These are phyloP conservation scores for Rosa multiflora DNA, from an alignment of 306 rosid species.

Conservation along the genomic window DNA sequence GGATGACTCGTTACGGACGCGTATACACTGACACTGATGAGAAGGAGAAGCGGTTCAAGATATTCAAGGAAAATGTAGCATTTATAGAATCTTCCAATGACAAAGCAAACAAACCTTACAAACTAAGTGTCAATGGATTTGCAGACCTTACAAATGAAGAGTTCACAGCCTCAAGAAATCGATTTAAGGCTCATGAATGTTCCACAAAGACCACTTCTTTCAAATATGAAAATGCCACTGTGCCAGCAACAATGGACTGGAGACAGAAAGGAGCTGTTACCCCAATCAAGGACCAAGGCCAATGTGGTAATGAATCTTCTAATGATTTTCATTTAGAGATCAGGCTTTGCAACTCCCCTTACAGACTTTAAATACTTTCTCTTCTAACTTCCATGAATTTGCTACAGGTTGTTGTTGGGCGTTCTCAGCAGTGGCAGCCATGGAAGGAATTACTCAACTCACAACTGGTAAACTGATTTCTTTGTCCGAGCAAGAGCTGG, in stretches of 20 bases:
- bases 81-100: neutral
- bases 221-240: neutral
- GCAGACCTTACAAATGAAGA: constrained; percentile 2
- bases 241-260: neutral
- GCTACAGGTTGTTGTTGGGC: constrained; percentile 31
- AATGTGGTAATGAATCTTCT: neutral
- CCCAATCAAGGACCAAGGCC: neutral
- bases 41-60: neutral
- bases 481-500: constrained; percentile 50
- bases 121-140: neutral
- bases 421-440: constrained; percentile 46
- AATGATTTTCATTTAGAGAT: neutral
- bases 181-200: neutral
- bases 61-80: constrained; percentile 4
- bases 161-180: neutral
- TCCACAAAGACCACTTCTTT: neutral
- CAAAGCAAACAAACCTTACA: neutral
- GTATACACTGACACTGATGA: neutral
- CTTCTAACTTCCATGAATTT: neutral
- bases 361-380: neutral
- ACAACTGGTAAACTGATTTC: constrained; percentile 34
- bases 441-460: constrained; percentile 34
- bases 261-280: neutral
- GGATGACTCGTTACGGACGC: neutral
- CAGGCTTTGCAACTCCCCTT: neutral